Percentiles rank a stretch among this genome's conserved stretches.
phyloP scores from a whole-genome alignment of 1,284 basidiomycete species.

The Apiotrichum veenhuisii region DNA sequence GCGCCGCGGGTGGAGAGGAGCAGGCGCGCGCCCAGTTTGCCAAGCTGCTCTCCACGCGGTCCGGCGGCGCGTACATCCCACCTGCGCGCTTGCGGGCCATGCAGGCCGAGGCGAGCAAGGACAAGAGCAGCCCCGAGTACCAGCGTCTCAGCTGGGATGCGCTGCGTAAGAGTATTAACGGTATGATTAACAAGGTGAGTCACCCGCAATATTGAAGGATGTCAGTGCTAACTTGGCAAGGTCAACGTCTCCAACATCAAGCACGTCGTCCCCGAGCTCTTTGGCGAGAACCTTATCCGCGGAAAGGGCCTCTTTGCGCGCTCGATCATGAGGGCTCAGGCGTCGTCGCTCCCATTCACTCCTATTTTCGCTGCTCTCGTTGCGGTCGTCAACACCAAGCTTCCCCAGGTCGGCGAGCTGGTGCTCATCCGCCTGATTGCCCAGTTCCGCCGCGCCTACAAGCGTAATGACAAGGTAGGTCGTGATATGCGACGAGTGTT shows the following conservation, averaged over 20 bases:
- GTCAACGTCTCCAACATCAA: slow-evolving; percentile 93
- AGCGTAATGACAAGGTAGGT: slow-evolving; percentile 91
- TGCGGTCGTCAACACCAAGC: slow-evolving; percentile 93
- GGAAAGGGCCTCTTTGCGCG: slow-evolving; percentile 84
- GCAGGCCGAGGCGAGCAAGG: slow-evolving; percentile 74
- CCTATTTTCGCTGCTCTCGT: slow-evolving; percentile 94
- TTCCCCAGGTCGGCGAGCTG: slow-evolving; percentile 93
- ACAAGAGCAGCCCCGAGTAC: slow-evolving; percentile 87
- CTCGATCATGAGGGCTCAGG: slow-evolving; percentile 97
- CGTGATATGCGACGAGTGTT: background rate
- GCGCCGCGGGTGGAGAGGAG: slow-evolving; percentile 46
- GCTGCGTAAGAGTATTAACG: slow-evolving; percentile 93
- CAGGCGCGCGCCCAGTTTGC: slow-evolving; percentile 71
- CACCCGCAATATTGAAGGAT: no score
- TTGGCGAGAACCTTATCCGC: slow-evolving; percentile 84
- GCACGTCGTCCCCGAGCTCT: slow-evolving; percentile 88
- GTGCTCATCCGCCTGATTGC: slow-evolving; percentile 83
- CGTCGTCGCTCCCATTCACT: slow-evolving; percentile 93
- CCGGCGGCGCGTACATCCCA: slow-evolving; percentile 94
- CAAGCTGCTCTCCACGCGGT: slow-evolving; percentile 66
- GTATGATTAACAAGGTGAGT: slow-evolving; percentile 86
- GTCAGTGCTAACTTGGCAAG: background rate
- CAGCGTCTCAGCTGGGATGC: slow-evolving; percentile 98
- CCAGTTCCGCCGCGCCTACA: slow-evolving; percentile 92
- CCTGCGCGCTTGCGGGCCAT: slow-evolving; percentile 87